Conservation (phyloP, 192 early-diverging fungal genomes). For the Lunasporangiospora selenospora region DNA sequence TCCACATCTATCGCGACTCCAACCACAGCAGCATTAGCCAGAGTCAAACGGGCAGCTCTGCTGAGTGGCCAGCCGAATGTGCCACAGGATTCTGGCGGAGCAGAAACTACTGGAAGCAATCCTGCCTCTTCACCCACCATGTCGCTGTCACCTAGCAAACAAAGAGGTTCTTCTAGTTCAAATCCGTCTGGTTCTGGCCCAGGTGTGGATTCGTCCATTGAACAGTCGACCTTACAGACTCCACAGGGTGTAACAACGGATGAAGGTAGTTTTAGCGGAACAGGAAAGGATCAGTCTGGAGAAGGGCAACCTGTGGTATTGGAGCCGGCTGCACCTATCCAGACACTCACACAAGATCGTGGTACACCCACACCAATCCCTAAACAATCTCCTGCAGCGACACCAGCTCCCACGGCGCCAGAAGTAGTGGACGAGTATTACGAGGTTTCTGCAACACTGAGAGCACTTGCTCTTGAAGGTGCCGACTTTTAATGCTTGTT, state of each 20-base stretch:
- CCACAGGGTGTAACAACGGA: too few relatives aligned
- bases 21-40: constrained; percentile 9
- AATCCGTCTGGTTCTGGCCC: too few relatives aligned
- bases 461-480: constrained; percentile 38
- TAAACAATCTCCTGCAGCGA: constrained; percentile 2
- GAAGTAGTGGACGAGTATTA: constrained; percentile 42
- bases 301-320: too few relatives aligned
- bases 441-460: constrained; percentile 40
- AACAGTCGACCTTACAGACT: too few relatives aligned
- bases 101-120: neutral
- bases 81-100: too few relatives aligned
- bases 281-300: too few relatives aligned
- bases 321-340: too few relatives aligned
- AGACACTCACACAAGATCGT: constrained; percentile 11
- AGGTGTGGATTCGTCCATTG: too few relatives aligned
- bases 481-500: constrained; percentile 23
- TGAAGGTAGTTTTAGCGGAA: too few relatives aligned
- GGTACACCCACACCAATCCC: neutral
- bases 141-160: neutral
- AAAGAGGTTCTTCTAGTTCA: too few relatives aligned
- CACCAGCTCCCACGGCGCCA: neutral
- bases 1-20: constrained; percentile 17
- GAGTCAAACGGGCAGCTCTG: constrained; percentile 22
- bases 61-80: too few relatives aligned
- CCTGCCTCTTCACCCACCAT: neutral